Base-by-base conservation (phyloP, 208 protist species). In the Crithidia thermophila region DNA sequence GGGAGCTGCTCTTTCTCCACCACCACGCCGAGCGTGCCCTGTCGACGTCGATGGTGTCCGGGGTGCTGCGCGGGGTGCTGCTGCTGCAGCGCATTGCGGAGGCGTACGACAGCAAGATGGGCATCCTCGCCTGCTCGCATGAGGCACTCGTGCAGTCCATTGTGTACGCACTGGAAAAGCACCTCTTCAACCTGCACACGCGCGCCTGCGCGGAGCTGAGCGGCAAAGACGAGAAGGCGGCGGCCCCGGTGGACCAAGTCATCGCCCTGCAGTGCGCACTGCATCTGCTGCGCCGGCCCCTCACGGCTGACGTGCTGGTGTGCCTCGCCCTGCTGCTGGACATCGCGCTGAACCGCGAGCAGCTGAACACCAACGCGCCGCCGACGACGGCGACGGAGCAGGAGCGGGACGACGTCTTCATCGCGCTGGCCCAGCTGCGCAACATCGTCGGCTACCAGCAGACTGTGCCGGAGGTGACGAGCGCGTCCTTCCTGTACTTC, bases 401-500 rank as follows among this genome's bases (percentile, higher is more conserved):
- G 34, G 73, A 94, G 25, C 67, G 78, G 10, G 84, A 93, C 36
- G 80, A 85, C 16, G 59, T 86, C 36, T 70, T 85, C 43, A 72
- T 80, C 23, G 77, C 91, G 2, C 60, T 98, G n/a, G 67, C 73
- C 7, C 73, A 90, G 63, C 81, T 98, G 13, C 59, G 88, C 28
- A 72, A 83, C n/a, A 37, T 98, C 3, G 37, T 70, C 4, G 67
- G 76, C 23, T 84, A 94, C 46, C 77, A 93, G 60, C 36, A 51
- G 10, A 34, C 27, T 2, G 43, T 98, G 18, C 45, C 62, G n/a
- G 25, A 63, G 8, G 77, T 82, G 20, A 94, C 85, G 49, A 78
- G 97, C 57, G 93, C 85, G 46, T 75, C 78, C 20, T 98, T 98
- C 55, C 39, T 99, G 3, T 98, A 93, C 64, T 98, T 96, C 87